Conservation (phyloP, 257 asterid species). For the Henckelia pumila region DNA sequence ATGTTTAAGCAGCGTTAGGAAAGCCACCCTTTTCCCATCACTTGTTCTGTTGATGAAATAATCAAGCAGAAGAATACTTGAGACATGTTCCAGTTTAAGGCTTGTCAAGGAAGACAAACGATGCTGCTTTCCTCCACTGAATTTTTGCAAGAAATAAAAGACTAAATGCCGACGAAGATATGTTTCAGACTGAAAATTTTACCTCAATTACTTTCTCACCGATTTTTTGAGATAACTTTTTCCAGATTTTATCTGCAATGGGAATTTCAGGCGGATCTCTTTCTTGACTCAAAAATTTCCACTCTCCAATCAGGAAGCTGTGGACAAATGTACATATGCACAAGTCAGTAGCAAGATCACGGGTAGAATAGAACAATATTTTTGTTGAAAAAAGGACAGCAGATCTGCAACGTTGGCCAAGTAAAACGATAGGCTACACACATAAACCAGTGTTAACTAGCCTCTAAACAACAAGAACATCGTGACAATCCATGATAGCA, state of each 20-base stretch:
- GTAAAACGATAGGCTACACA: conserved; percentile 11
- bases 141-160: conserved; percentile 10
- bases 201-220: conserved; percentile 60
- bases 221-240: conserved; percentile 51
- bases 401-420: conserved; percentile 7
- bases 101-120: conserved; percentile 8
- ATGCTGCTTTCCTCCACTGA: background rate
- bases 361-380: conserved; percentile 11
- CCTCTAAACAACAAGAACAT: conserved; percentile 15
- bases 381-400: conserved; percentile 12
- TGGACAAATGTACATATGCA: conserved; percentile 19
- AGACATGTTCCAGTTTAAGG: background rate
- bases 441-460: background rate
- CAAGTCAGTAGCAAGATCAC: conserved; percentile 14
- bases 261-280: conserved; percentile 43
- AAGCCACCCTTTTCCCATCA: background rate
- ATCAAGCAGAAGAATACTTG: conserved; percentile 6
- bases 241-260: conserved; percentile 56
- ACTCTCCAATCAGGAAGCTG: conserved; percentile 84
- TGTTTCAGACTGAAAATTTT: conserved; percentile 23
- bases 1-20: background rate
- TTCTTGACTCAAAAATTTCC: conserved; percentile 52
- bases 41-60: background rate
- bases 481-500: conserved; percentile 3
- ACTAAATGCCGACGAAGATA: background rate